Evolutionary conservation across 2,329 filamentous ascomycete genomes (phyloP).

Genomic region (Madurella fahalii): DNA sequence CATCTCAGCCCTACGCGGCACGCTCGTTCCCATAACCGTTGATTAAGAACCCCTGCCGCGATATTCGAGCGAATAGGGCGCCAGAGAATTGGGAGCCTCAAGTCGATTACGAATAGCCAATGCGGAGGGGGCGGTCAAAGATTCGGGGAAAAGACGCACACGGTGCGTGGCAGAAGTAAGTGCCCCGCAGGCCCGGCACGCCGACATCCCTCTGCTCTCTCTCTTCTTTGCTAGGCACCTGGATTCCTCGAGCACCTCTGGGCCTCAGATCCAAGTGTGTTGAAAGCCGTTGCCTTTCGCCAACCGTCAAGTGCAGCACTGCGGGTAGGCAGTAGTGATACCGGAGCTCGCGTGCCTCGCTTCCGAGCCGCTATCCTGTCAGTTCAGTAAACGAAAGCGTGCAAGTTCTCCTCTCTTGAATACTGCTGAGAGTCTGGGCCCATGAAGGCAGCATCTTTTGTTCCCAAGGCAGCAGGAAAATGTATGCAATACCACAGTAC

Average conservation of each 20-base stretch:
- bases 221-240: background rate
- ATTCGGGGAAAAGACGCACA: slow-evolving; percentile 3
- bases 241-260: background rate
- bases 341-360: no score
- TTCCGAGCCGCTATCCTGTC: no score
- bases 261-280: background rate
- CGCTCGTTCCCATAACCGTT: background rate
- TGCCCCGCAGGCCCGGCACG: background rate
- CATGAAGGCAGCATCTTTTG: no score
- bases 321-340: no score
- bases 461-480: no score
- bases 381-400: no score
- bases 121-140: background rate
- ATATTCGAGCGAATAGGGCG: slow-evolving; percentile 14
- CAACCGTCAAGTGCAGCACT: no score
- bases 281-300: no score
- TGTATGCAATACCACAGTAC: no score
- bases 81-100: slow-evolving; percentile 23
- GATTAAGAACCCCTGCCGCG: background rate
- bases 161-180: slow-evolving; percentile 2
- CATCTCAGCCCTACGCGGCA: slow-evolving; percentile 13
- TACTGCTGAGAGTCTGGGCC: no score
- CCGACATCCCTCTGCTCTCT: background rate
- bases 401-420: no score
- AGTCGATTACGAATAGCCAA: slow-evolving; percentile 2